Evolutionary conservation across 2,329 filamentous ascomycete species (phyloP), one percentile per base, ranked within the genome.

Genomic region (Colletotrichum destructivum): DNA sequence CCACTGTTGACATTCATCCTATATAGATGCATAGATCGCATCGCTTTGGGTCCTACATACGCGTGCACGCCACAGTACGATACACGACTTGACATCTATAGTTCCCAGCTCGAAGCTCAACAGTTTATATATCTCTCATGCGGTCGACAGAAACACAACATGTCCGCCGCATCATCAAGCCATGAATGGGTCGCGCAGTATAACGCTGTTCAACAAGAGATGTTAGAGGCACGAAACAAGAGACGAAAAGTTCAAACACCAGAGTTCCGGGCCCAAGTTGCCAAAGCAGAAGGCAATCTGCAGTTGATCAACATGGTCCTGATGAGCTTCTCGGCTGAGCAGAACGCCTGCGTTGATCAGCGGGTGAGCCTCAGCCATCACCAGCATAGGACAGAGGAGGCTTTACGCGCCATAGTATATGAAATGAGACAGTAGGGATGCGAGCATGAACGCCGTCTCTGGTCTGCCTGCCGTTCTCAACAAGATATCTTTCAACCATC

Each of bases 261-360:
- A 54, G 47, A 42, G 9, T 63, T n/a, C 8, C 7, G 54, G 18
- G 49, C 35, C 15, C 7, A 63, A 63, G 49, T 63, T 1, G 26
- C 21, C 7, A 54, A 63, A n/a, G 35, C 21, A n/a, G 49, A 63
- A 35, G 49, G 35, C 5, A 63, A 31, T 31, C 26, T 63, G 2
- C 21, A 63, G n/a, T 54, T 63, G 11, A 35, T 63, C 7, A 63
- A 63, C 11, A 63, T 63, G 7, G n/a, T 63, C 44, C 15, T 63
- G 2, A 54, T 63, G 7, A 63, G 61, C 61, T 54, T 63, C 15
- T 63, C 18, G 7, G 61, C 61, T 54, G 11, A 63, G 15, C 18
- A 63, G n/a, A 63, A 63, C n/a, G 49, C 61, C 38, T 44, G 7
- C 18, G 2, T 63, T 52, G 11, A 63, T 54, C 11, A 63, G 35